Percentiles rank a stretch among this genome's conserved stretches.
phyloP scores from a whole-genome alignment of 345 rosid species.

The Rhodamnia argentea region DNA sequence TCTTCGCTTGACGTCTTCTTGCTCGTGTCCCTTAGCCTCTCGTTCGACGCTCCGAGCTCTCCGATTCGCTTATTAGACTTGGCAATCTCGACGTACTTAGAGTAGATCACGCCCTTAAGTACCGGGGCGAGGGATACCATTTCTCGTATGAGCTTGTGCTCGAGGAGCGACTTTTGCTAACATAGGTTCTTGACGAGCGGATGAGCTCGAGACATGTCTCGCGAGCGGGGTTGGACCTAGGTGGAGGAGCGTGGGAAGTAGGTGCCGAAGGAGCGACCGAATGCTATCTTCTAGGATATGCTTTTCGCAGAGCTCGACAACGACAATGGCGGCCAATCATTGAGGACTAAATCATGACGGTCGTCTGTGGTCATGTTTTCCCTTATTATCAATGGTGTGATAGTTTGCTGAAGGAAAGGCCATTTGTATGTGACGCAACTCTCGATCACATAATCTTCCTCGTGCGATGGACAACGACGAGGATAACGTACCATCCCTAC shows the following conservation, averaged over 20 bases:
- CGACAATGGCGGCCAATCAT: slow-evolving; percentile 12
- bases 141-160: slow-evolving; percentile 50
- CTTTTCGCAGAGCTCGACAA: slow-evolving; percentile 11
- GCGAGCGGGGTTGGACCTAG: slow-evolving; percentile 78
- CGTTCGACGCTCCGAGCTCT: slow-evolving; percentile 21
- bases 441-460: no score
- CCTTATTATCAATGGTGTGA: not conserved
- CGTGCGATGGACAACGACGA: not conserved
- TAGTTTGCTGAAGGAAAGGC: not conserved
- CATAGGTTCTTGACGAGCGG: slow-evolving; percentile 60
- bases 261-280: slow-evolving; percentile 19
- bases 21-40: slow-evolving; percentile 16
- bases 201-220: slow-evolving; percentile 62
- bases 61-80: not conserved
- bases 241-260: slow-evolving; percentile 52
- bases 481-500: not conserved
- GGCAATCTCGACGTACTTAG: slow-evolving; percentile 29
- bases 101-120: slow-evolving; percentile 32
- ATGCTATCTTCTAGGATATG: slow-evolving; percentile 10
- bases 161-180: slow-evolving; percentile 60
- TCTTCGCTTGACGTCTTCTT: slow-evolving; percentile 18
- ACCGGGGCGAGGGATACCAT: slow-evolving; percentile 54
- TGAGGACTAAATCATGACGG: not conserved
- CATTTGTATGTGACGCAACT: not conserved
- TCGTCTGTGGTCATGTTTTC: not conserved